Evolutionary conservation across 2,329 filamentous ascomycete genomes (phyloP).

Genomic region (Neophaeococcomyces aloes): DNA sequence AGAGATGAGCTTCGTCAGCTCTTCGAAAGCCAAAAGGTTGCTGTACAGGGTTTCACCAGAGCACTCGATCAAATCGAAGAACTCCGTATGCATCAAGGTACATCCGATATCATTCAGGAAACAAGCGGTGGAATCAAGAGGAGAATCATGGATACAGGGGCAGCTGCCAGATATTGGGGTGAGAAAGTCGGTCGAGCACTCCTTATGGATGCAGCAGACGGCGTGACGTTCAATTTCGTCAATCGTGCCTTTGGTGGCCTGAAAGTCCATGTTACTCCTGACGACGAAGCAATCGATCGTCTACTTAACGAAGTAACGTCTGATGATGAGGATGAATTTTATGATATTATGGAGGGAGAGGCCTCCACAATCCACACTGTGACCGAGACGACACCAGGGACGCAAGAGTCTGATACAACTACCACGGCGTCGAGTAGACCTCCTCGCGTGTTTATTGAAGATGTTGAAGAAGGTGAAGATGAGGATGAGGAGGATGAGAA

Average conservation of each 20-base stretch:
- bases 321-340: slow-evolving; percentile 18
- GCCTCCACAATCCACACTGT: background rate
- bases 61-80: slow-evolving; percentile 39
- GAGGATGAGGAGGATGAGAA: slow-evolving; percentile 24
- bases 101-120: slow-evolving; percentile 26
- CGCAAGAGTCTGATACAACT: slow-evolving; percentile 4
- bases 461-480: slow-evolving; percentile 13
- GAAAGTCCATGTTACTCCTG: slow-evolving; percentile 32
- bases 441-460: slow-evolving; percentile 19
- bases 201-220: slow-evolving; percentile 46
- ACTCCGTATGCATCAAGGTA: slow-evolving; percentile 37
- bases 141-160: slow-evolving; percentile 33
- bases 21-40: slow-evolving; percentile 44
- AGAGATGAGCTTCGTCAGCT: slow-evolving; percentile 43
- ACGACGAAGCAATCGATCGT: slow-evolving; percentile 20
- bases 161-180: slow-evolving; percentile 46
- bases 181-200: slow-evolving; percentile 49
- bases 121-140: slow-evolving; percentile 11
- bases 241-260: slow-evolving; percentile 53
- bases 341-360: slow-evolving; percentile 1
- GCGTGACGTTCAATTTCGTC: slow-evolving; percentile 46
- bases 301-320: slow-evolving; percentile 4
- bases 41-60: slow-evolving; percentile 47
- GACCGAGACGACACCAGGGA: slow-evolving; percentile 20
- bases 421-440: background rate